Base-by-base conservation (phyloP, 306 rosid genomes). In the Senna tora region DNA sequence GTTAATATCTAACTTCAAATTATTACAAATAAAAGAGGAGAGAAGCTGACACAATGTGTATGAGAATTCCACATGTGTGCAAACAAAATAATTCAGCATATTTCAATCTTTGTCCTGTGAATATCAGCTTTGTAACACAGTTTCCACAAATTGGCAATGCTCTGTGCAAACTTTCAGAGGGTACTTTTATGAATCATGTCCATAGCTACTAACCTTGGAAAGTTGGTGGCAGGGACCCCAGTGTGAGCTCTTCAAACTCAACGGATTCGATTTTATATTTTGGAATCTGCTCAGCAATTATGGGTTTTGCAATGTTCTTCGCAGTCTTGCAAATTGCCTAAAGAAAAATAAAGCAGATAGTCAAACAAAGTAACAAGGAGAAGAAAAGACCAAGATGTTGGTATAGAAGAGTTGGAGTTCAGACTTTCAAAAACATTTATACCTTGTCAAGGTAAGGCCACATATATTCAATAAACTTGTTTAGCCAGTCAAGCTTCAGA, bases 381-480 rank as follows among this genome's bases (percentile, higher is more conserved):
- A 7, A 53, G 45, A 17, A 57, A 22, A 20, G 32, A 46, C 5
- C 0, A 21, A 16, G 9, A 67, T n/a, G 28, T 28, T 49, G 36
- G 14, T 9, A 21, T 25, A 53, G 34, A 14, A 74, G 19, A 13
- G 5, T 45, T 12, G 71, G 19, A 13, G 5, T 45, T 12, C 33
- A 12, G 13, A n/a, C 15, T 36, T 34, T 53, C 6, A 1, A 7
- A 60, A 9, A 12, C 10, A 72, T 8, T 32, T 7, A 9, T 58
- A 93, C 98, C 98, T 90, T 93, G 76, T 93, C 87, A 13, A 93
- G 97, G 73, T 83, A 89, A n/a, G 98, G 98, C 97, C 98, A 93
- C 97, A 93, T 90, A 50, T 79, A 86, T 50, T 79, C 82, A 42
- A 93, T 64, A 70, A 93, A 83, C 78, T 75, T 90, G 87, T 90